phyloP scores from a whole-genome alignment of 192 early-diverging fungal species.

The Coemansia sp. region DNA sequence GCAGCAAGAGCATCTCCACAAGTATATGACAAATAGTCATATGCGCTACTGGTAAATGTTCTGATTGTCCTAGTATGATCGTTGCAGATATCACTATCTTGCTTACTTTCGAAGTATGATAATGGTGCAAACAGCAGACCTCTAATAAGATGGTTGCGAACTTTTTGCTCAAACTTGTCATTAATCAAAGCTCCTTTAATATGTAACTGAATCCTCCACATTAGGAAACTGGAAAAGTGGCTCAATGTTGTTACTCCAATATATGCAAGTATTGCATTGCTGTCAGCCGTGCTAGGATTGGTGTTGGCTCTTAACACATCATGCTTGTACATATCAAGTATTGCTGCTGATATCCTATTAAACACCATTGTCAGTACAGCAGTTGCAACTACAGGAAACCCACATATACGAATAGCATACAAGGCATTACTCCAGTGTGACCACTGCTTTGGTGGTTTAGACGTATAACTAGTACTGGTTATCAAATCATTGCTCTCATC shows the following conservation, averaged over 20 bases:
- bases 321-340: neutral
- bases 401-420: conserved; percentile 31
- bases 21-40: neutral
- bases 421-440: conserved; percentile 58
- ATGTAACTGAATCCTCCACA: too few relatives aligned
- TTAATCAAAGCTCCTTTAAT: too few relatives aligned
- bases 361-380: neutral
- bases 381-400: neutral
- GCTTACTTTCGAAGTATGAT: too few relatives aligned
- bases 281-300: neutral
- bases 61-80: too few relatives aligned
- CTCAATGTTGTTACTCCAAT: neutral
- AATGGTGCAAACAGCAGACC: too few relatives aligned
- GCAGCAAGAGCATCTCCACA: neutral
- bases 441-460: neutral
- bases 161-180: too few relatives aligned
- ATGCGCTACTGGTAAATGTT: neutral
- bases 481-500: too few relatives aligned
- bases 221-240: too few relatives aligned
- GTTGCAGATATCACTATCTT: too few relatives aligned
- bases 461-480: neutral
- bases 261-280: neutral
- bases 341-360: neutral
- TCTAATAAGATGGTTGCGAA: too few relatives aligned
- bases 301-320: neutral